phyloP scores from a whole-genome alignment of 768 basidiomycete species.

The Mycena belliarum region DNA sequence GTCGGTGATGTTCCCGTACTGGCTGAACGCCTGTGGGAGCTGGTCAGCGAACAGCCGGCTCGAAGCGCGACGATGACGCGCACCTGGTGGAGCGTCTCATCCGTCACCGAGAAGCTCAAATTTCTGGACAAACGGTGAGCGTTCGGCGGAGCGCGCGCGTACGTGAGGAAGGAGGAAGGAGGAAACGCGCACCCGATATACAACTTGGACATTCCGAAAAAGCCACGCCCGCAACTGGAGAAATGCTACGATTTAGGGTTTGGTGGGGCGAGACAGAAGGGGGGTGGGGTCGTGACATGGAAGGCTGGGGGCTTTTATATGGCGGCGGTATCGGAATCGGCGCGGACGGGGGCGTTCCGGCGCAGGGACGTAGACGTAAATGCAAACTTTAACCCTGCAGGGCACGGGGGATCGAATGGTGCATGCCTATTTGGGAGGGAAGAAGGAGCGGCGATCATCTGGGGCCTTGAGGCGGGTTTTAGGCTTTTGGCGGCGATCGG shows the following conservation, averaged over 20 bases:
- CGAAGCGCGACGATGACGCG: slow-evolving; percentile 21
- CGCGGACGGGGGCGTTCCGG: background rate
- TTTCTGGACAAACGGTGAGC: slow-evolving; percentile 62
- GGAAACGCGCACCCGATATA: slow-evolving; percentile 10
- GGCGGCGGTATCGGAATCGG: background rate
- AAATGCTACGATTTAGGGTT: background rate
- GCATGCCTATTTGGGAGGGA: background rate
- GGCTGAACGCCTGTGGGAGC: slow-evolving; percentile 68
- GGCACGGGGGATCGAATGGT: background rate
- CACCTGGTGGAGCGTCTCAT: slow-evolving; percentile 80
- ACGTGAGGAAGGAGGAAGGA: background rate
- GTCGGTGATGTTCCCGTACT: slow-evolving; percentile 83
- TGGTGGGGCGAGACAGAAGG: background rate
- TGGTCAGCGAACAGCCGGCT: slow-evolving; percentile 22
- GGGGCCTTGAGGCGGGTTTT: background rate
- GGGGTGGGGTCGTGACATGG: background rate
- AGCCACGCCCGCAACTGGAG: background rate
- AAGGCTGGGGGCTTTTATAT: slow-evolving; percentile 4
- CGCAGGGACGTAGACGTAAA: slow-evolving; percentile 10
- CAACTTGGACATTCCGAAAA: slow-evolving; percentile 8
- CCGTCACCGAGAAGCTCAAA: slow-evolving; percentile 92
- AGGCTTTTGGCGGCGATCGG: background rate
- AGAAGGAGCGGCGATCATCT: slow-evolving; percentile 1
- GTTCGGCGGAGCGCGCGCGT: too few species aligned
- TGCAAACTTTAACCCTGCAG: too few species aligned